Percentiles rank a stretch among this genome's conserved stretches.
Conservation (phyloP, 2,329 filamentous ascomycete species). For the Neopestalotiopsis sp. region DNA sequence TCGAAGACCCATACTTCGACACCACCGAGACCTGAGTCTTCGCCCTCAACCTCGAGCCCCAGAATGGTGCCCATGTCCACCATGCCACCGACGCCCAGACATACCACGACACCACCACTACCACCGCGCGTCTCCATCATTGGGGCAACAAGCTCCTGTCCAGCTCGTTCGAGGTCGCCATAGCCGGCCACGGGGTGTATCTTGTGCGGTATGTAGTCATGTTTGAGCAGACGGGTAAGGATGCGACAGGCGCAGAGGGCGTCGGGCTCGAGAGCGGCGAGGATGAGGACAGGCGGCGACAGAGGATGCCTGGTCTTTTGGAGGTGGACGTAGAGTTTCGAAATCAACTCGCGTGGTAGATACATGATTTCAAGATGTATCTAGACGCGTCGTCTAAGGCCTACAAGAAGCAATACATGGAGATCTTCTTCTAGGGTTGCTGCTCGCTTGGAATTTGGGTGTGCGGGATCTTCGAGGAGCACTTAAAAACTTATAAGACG, state of each 20-base stretch:
- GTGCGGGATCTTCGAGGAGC: not conserved
- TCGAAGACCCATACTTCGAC: conserved; percentile 97
- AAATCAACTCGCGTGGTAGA: conserved; percentile 87
- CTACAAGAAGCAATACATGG: conserved; percentile 39
- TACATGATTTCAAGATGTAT: conserved; percentile 69
- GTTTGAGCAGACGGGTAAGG: conserved; percentile 88
- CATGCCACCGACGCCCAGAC: conserved; percentile 89
- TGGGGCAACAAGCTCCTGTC: conserved; percentile 77
- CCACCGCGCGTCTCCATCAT: conserved; percentile 88
- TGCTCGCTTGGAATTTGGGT: conserved; percentile 9
- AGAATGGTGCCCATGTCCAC: conserved; percentile 84
- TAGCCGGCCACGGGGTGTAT: conserved; percentile 95
- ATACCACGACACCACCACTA: conserved; percentile 86
- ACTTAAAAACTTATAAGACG: not conserved
- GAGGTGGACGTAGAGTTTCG: conserved; percentile 89
- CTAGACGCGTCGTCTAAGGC: conserved; percentile 37
- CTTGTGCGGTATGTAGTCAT: conserved; percentile 97
- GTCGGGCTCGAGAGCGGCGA: conserved; percentile 93
- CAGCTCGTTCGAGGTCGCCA: conserved; percentile 82
- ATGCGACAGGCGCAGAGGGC: conserved; percentile 95
- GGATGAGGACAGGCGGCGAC: conserved; percentile 86
- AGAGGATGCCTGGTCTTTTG: conserved; percentile 86
- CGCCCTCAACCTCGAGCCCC: conserved; percentile 72
- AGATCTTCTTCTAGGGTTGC: conserved; percentile 16
- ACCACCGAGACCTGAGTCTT: conserved; percentile 73